Base-by-base conservation (phyloP, 371 early-diverging fungal species). In the Mortierella sp. region DNA sequence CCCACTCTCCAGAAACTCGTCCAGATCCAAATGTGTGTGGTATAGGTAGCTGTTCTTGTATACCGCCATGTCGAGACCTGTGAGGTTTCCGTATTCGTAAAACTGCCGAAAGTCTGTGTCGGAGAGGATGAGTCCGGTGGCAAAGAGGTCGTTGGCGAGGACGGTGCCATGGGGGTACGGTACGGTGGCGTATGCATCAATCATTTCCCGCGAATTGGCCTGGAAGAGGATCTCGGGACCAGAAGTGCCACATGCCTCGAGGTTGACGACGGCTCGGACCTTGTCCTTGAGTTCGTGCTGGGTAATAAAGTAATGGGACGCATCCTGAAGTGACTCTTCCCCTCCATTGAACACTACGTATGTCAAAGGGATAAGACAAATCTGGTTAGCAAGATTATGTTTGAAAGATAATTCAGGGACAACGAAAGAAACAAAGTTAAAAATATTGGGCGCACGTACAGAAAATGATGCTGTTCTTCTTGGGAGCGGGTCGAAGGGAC, bases 91-190 rank as follows among this genome's bases (percentile, higher is more conserved):
- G 68, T 94, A 90, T 50, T 91, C 88, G 24, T 92, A 91, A 87
- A 94, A 95, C 68, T 93, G 93, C 68, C 93, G 85, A 76, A 91
- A 95, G 74, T 95, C 95, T 9, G 95, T 95, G 76, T 95, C 95
- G n/a, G 90, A 90, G 34, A 93, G 74, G 45, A 95, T 89, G 45
- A 95, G 76, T 2, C 95, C 95, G 0, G 93, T 93, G 6, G 89
- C 86, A 79, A 93, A 94, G 22, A 94, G 86, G 70, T 94, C 95
- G 74, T 93, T 93, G 16, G 92, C 92, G 22, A 92, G 83, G 2
- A 92, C 93, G 4, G 91, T 89, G 22, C 93, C 95, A 63, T 94
- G 94, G 2, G 94, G 94, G 63, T 90, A 87, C 63, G 93, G 92
- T 0, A 88, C 94, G 22, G 87, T 88, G 19, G 87, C 77, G 73